Base-by-base conservation (phyloP, 2,329 filamentous ascomycete species). In the Xylariales sp. region DNA sequence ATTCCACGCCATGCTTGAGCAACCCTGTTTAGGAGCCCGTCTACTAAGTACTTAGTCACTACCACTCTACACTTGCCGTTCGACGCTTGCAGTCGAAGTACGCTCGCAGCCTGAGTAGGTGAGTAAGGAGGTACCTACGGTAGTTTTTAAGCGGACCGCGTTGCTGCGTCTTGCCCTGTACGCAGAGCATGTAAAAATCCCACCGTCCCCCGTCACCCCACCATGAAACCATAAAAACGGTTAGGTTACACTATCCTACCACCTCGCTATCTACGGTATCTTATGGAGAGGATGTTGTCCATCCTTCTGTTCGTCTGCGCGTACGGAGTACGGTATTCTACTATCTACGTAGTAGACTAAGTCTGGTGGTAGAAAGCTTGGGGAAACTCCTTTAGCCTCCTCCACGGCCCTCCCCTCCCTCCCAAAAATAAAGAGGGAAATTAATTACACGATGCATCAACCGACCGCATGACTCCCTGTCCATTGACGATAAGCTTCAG, bases 141-240 rank as follows among this genome's bases (percentile, higher is more conserved):
- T 23, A 23, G 23, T n/a, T n/a, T n/a, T n/a, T n/a, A n/a, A n/a
- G 9, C 39, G 6, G 8, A 39, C 36, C 12, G 36, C 36, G 36
- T 3, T 46, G 18, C n/a, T 36, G 16, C 34, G 12, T 49, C 18
- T 16, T 18, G 34, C 34, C 34, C 34, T 9, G 30, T 53, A 36
- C 43, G 34, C 53, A 18, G 32, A 58, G 39, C 62, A 55, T 55
- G 50, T 45, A n/a, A 62, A 45, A 65, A 39, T 36, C 45, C 53
- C 64, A 23, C 43, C 16, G 45, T 54, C 50, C 50, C 50, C 43
- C 36, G 53, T 46, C 53, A 66, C 58, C 64, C 63, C 63, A 45
- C 63, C 56, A 65, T 55, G 48, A 30, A 46, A 41, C 52, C 41
- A 55, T 49, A 9, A 56, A 61, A 64, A 57, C 49, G 45, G 43